phyloP scores from a whole-genome alignment of 1,284 basidiomycete species.

The Trametes polyzona region DNA sequence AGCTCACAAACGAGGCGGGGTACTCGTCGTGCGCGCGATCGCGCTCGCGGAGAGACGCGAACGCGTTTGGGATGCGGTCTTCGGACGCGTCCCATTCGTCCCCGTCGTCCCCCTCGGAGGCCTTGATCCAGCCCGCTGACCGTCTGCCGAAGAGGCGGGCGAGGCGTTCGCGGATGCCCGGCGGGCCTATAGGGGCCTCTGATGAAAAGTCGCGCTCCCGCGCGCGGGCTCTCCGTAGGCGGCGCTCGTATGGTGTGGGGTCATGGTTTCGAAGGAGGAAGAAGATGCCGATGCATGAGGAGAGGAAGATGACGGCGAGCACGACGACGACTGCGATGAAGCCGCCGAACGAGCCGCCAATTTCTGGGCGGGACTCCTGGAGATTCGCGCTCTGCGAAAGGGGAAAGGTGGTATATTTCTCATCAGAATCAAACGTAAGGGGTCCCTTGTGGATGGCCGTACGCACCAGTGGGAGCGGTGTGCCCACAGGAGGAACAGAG shows the following conservation, averaged over 20 bases:
- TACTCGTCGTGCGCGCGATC: slow-evolving; percentile 2
- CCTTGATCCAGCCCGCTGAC: slow-evolving; percentile 35
- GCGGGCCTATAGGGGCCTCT: slow-evolving; percentile 29
- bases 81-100: slow-evolving; percentile 38
- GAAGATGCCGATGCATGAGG: slow-evolving; percentile 40
- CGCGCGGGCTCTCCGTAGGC: slow-evolving; percentile 26
- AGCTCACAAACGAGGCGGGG: slow-evolving; percentile 12
- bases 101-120: slow-evolving; percentile 30
- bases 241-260: slow-evolving; percentile 37
- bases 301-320: slow-evolving; percentile 38
- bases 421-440: neutral
- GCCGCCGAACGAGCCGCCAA: slow-evolving; percentile 36
- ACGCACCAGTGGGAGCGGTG: slow-evolving; percentile 15
- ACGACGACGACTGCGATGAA: slow-evolving; percentile 41
- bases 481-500: neutral
- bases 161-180: slow-evolving; percentile 33
- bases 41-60: slow-evolving; percentile 16
- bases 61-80: slow-evolving; percentile 12
- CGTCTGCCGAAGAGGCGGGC: slow-evolving; percentile 31
- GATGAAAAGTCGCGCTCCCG: slow-evolving; percentile 27
- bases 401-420: neutral
- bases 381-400: slow-evolving; percentile 13
- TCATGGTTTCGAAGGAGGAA: slow-evolving; percentile 39
- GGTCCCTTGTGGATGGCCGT: neutral
- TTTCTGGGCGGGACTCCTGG: slow-evolving; percentile 23